Conservation (phyloP, 805 yeast species). For the Lipomyces mesembrius region DNA sequence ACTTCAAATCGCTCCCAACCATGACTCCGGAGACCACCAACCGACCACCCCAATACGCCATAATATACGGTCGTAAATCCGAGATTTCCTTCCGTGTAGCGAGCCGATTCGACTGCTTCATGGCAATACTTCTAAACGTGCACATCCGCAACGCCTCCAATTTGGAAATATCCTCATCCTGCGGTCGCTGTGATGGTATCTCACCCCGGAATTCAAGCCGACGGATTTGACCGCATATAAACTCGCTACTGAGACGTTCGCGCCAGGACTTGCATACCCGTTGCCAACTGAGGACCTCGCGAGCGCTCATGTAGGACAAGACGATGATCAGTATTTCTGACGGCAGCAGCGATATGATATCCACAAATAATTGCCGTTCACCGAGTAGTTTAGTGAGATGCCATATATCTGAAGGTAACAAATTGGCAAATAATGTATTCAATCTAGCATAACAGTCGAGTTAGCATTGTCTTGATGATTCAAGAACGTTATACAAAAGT, state of each 20-base stretch:
- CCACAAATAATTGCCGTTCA: constrained; percentile 34
- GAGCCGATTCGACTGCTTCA: constrained; percentile 31
- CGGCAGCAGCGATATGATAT: constrained; percentile 31
- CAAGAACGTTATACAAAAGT: background rate
- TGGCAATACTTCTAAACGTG: constrained; percentile 31
- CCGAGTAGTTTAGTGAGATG: constrained; percentile 31
- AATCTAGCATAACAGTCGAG: constrained; percentile 9
- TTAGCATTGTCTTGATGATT: background rate
- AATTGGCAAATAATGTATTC: constrained; percentile 21
- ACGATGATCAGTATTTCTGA: constrained; percentile 28
- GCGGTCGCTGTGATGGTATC: constrained; percentile 34
- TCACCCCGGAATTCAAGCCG: constrained; percentile 31
- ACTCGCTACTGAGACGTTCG: constrained; percentile 27
- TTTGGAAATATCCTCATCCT: constrained; percentile 23
- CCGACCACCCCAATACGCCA: constrained; percentile 38
- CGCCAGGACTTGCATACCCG: constrained; percentile 34
- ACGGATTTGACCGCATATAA: constrained; percentile 26
- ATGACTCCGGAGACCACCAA: constrained; percentile 35
- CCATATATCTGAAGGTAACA: constrained; percentile 36
- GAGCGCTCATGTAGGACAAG: constrained; percentile 30
- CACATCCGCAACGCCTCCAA: constrained; percentile 30
- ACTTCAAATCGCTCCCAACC: constrained; percentile 33
- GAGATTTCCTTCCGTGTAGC: constrained; percentile 34
- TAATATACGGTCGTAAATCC: constrained; percentile 31
- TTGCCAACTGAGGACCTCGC: constrained; percentile 35